Evolutionary conservation across 2,329 filamentous ascomycete genomes (phyloP).

Genomic region (Cadophora luteo-olivacea): DNA sequence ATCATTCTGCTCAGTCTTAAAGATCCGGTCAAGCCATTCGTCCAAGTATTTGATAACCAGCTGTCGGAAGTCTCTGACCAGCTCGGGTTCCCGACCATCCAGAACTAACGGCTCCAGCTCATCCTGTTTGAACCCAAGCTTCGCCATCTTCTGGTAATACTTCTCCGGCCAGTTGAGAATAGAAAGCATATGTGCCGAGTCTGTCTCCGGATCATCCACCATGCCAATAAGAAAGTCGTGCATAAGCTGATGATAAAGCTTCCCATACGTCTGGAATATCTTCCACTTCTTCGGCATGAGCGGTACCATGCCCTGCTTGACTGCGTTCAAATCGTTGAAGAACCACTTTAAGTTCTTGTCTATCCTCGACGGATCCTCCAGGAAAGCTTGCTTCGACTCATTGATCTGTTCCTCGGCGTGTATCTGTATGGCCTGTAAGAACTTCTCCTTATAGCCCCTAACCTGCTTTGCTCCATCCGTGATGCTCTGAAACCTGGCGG

Average conservation of each 20-base stretch:
- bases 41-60: conserved; percentile 96
- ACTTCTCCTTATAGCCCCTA: conserved; percentile 96
- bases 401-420: conserved; percentile 68
- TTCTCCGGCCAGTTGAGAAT: conserved; percentile 96
- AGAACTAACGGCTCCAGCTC: conserved; percentile 87
- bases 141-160: conserved; percentile 95
- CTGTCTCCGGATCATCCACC: conserved; percentile 85
- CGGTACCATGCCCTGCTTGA: conserved; percentile 88
- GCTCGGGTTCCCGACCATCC: conserved; percentile 86
- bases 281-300: conserved; percentile 97
- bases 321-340: conserved; percentile 96
- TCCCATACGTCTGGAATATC: conserved; percentile 87
- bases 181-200: conserved; percentile 84
- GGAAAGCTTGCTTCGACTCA: conserved; percentile 70
- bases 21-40: conserved; percentile 97
- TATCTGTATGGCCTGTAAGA: conserved; percentile 73
- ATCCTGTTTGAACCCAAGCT: conserved; percentile 79
- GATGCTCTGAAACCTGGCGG: conserved; percentile 91
- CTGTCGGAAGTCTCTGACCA: conserved; percentile 91
- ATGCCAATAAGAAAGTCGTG: conserved; percentile 87
- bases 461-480: conserved; percentile 91
- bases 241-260: conserved; percentile 94
- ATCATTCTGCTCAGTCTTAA: conserved; percentile 78
- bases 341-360: conserved; percentile 94
- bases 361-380: conserved; percentile 81